phyloP scores from a whole-genome alignment of 345 rosid genomes.

The Lepidium africanum region DNA sequence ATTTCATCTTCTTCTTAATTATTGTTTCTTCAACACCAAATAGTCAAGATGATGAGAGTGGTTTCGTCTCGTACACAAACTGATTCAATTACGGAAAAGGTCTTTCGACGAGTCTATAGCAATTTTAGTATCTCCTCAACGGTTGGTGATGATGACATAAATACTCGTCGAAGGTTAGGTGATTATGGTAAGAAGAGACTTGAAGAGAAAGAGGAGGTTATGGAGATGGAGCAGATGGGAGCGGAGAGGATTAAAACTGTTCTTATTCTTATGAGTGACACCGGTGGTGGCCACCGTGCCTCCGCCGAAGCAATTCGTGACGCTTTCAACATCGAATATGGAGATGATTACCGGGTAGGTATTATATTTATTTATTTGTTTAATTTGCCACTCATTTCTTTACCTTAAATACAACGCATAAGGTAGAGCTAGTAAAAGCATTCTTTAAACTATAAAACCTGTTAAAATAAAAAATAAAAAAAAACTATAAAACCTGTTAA shows the following conservation, averaged over 20 bases:
- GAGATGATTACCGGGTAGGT: slow-evolving; percentile 70
- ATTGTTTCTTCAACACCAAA: not conserved
- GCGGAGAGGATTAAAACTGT: slow-evolving; percentile 83
- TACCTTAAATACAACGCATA: slow-evolving; percentile 9
- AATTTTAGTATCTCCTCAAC: slow-evolving; percentile 23
- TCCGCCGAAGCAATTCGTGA: slow-evolving; percentile 96
- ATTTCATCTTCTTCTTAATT: not conserved
- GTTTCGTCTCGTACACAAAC: slow-evolving; percentile 48
- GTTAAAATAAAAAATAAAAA: not conserved
- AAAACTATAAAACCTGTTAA: too few relatives aligned
- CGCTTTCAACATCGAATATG: slow-evolving; percentile 68
- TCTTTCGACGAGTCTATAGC: slow-evolving; percentile 51
- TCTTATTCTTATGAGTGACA: slow-evolving; percentile 93
- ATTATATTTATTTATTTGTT: not conserved
- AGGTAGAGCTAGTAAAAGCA: not conserved
- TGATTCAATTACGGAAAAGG: slow-evolving; percentile 55
- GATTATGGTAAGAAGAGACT: slow-evolving; percentile 30
- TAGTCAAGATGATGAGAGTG: slow-evolving; percentile 33
- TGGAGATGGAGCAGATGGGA: slow-evolving; percentile 89
- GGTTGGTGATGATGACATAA: not conserved
- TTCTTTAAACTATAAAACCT: not conserved
- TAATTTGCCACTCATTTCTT: not conserved
- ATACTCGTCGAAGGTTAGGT: not conserved
- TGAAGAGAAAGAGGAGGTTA: slow-evolving; percentile 5
- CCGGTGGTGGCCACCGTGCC: slow-evolving; percentile 98